Conservation (phyloP, 2,329 filamentous ascomycete species). For the Pseudogymnoascus sp. region DNA sequence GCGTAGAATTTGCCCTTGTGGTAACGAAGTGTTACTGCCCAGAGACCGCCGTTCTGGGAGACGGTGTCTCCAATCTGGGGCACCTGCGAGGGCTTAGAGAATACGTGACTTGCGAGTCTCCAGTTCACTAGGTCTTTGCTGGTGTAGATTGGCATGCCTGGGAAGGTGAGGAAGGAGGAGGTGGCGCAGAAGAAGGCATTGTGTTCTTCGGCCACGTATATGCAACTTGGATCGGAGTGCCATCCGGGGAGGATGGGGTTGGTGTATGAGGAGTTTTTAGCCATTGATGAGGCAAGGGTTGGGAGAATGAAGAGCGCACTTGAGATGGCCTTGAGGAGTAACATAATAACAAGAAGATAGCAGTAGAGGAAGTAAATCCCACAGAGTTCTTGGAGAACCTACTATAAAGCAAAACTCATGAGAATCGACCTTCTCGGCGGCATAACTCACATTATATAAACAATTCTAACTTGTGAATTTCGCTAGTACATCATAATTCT, state of each 20-base stretch:
- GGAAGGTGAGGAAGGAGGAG: constrained; percentile 44
- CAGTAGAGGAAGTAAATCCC: background rate
- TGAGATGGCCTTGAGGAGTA: background rate
- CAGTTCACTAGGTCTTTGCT: constrained; percentile 43
- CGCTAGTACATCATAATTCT: background rate
- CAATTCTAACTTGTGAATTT: background rate
- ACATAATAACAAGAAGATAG: background rate
- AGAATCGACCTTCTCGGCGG: too few relatives aligned
- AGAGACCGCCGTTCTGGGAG: constrained; percentile 30
- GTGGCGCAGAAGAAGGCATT: constrained; percentile 43
- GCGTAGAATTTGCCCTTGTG: constrained; percentile 37
- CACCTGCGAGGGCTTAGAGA: constrained; percentile 32
- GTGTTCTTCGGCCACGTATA: constrained; percentile 31
- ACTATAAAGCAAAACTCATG: background rate
- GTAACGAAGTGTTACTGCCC: constrained; percentile 39
- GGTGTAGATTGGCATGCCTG: constrained; percentile 43
- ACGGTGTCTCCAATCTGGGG: constrained; percentile 25
- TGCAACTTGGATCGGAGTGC: constrained; percentile 40
- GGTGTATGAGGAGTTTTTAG: constrained; percentile 5
- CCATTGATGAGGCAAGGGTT: background rate
- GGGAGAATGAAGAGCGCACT: background rate
- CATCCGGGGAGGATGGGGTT: constrained; percentile 43
- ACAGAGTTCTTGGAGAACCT: background rate
- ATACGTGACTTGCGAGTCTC: constrained; percentile 35
- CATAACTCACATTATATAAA: background rate